phyloP scores from a whole-genome alignment of 1,284 basidiomycete species.

The Sporisorium reilianum region DNA sequence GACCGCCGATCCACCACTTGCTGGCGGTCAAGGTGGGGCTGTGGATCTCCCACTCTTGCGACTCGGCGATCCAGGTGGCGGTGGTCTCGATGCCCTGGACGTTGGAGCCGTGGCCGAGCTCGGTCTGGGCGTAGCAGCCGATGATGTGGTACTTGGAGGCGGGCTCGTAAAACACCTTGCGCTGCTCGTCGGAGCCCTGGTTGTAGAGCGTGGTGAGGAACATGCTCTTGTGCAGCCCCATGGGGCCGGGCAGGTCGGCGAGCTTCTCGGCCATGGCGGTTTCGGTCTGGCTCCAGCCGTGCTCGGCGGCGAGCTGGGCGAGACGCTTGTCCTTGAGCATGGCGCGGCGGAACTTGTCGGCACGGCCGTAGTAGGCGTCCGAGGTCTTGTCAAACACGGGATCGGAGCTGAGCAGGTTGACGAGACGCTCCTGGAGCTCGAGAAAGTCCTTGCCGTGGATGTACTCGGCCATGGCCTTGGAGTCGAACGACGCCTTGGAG shows the following conservation, averaged over 20 bases:
- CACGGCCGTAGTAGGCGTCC: conserved; percentile 72
- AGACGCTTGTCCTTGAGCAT: conserved; percentile 69
- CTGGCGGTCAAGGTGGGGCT: conserved; percentile 54
- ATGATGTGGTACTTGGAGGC: conserved; percentile 59
- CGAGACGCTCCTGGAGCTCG: conserved; percentile 72
- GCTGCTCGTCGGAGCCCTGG: conserved; percentile 63
- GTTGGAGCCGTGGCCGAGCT: conserved; percentile 64
- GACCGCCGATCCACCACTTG: conserved; percentile 70
- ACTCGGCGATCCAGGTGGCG: conserved; percentile 56
- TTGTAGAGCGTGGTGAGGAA: conserved; percentile 65
- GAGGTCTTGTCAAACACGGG: conserved; percentile 76
- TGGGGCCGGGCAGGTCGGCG: conserved; percentile 60
- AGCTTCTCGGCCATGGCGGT: conserved; percentile 54
- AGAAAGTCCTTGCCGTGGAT: conserved; percentile 60
- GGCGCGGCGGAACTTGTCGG: conserved; percentile 67
- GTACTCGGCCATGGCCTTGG: conserved; percentile 59
- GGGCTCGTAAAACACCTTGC: conserved; percentile 59
- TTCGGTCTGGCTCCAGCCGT: conserved; percentile 69
- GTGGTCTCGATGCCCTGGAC: conserved; percentile 63
- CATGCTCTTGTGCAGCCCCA: conserved; percentile 63
- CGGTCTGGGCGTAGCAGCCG: conserved; percentile 65
- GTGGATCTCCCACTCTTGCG: conserved; percentile 60
- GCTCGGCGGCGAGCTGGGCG: conserved; percentile 66
- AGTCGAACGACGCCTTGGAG: conserved; percentile 62
- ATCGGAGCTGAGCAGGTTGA: conserved; percentile 74